Base-by-base conservation (phyloP, 2,329 filamentous ascomycete species). In the Fusarium tricinctum region DNA sequence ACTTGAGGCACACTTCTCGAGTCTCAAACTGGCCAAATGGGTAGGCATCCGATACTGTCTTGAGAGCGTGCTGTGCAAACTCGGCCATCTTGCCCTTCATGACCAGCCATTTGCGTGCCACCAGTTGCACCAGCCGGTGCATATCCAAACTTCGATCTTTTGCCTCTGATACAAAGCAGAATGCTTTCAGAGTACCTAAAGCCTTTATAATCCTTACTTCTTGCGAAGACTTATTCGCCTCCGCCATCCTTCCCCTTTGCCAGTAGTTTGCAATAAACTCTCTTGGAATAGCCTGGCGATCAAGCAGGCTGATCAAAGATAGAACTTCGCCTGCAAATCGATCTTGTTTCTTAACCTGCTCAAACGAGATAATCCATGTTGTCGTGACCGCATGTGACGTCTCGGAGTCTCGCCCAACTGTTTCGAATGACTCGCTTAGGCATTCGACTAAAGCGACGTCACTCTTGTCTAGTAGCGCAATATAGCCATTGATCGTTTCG, bases 51-150 rank as follows among this genome's bases (percentile, higher is more conserved):
- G 64, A 66, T 17, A 78, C 68, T 0, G 53, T 58, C 2, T 50
- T 32, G 2, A 78, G 52, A 7, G 76, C 75, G 10, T 61, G 30
- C 20, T 45, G 26, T 2, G 58, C 58, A 32, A 75, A 76, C 6
- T 63, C 28, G 13, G 7, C 5, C 23, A 66, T 54, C 2, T 8
- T 66, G 5, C 42, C 62, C 28, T 69, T 63, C 3, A 40, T 50
- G 13, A 32, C 20, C 6, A 80, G 70, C 72, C 77, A 79, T 44
- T 74, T 78, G 8, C 62, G 76, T 0, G 76, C 76, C 1, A 75
- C 72, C 32, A 79, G 49, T 33, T 80, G 78, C 6, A 80, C 76
- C 0, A 80, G 74, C 7, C 75, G 73, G 48, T 79, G 77, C 68
- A 80, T 75, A 35, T 75, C 63, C 1, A 74, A 62, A 19, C 20